A percentile compares a stretch with the other conserved stretches of the same genome.
Evolutionary conservation across 208 protist genomes (phyloP).

Genomic region (Leishmania aethiopica): DNA sequence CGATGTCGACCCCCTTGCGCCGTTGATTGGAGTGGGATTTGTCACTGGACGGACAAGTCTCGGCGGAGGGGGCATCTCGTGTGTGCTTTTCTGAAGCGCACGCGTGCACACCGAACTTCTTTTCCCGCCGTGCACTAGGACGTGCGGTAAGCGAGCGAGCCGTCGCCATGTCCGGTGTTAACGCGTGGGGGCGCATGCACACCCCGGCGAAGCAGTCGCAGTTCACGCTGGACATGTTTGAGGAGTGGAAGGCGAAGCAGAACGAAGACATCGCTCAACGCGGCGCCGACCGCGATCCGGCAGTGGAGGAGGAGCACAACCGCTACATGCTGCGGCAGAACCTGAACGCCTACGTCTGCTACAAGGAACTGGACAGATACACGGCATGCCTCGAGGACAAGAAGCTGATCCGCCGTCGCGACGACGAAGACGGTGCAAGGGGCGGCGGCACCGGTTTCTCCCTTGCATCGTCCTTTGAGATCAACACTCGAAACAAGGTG

Average conservation of each 20-base stretch:
- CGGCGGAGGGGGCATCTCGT: neutral
- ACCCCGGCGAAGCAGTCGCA: conserved; percentile 56
- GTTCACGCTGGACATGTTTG: conserved; percentile 66
- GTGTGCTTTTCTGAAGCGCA: neutral
- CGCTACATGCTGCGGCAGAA: conserved; percentile 80
- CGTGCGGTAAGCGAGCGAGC: neutral
- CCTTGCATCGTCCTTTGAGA: conserved; percentile 35
- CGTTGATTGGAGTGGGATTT: neutral
- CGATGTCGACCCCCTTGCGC: neutral
- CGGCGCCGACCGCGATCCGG: conserved; percentile 53
- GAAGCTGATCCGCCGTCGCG: conserved; percentile 46
- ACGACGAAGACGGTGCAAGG: conserved; percentile 13
- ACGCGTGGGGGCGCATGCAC: conserved; percentile 36
- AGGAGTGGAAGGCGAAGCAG: conserved; percentile 72
- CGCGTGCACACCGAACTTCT: neutral
- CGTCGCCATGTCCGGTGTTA: conserved; percentile 27
- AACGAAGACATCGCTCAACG: conserved; percentile 54
- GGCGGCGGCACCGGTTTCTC: conserved; percentile 16
- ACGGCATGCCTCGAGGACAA: conserved; percentile 70
- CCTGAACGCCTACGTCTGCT: conserved; percentile 82
- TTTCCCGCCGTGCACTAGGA: neutral
- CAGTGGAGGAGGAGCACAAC: conserved; percentile 73
- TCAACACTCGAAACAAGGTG: conserved; percentile 75
- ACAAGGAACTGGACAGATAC: conserved; percentile 79
- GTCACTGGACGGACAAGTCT: neutral